Conservation (phyloP, 108 stramenopile species). For the Chaetoceros muelleri region DNA sequence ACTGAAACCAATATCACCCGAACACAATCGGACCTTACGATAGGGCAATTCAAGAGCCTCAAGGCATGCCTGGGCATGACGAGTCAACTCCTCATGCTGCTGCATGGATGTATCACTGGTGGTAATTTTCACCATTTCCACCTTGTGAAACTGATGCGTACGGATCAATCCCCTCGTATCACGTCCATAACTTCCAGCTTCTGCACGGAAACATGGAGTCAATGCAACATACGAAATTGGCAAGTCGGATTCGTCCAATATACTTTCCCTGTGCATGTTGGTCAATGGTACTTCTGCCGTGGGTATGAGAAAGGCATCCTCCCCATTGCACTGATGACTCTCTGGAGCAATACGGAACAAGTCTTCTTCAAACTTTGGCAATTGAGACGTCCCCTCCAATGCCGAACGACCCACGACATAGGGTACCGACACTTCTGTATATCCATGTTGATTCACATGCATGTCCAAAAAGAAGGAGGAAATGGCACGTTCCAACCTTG, state of each 20-base stretch:
- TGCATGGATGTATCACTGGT: conserved; percentile 61
- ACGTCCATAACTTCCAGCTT: conserved; percentile 94
- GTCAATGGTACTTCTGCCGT: conserved; percentile 96
- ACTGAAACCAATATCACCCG: conserved; percentile 91
- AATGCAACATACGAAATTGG: conserved; percentile 82
- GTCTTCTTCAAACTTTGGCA: conserved; percentile 96
- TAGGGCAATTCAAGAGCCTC: conserved; percentile 85
- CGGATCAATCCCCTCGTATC: conserved; percentile 95
- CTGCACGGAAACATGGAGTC: conserved; percentile 97
- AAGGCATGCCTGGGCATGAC: conserved; percentile 79
- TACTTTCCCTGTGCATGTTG: conserved; percentile 75
- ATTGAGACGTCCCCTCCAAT: conserved; percentile 89
- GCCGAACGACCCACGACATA: conserved; percentile 77
- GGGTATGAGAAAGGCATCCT: conserved; percentile 95
- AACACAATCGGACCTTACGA: conserved; percentile 88
- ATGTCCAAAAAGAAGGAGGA: conserved; percentile 86
- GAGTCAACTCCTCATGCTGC: conserved; percentile 83
- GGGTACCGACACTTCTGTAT: conserved; percentile 88
- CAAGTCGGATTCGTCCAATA: conserved; percentile 81
- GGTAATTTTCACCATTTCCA: conserved; percentile 94
- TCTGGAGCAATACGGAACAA: conserved; percentile 77
- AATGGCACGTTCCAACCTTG: conserved; percentile 90
- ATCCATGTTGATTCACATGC: conserved; percentile 74
- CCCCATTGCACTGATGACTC: conserved; percentile 87
- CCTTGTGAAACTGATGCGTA: conserved; percentile 97